phyloP scores from a whole-genome alignment of 108 stramenopile genomes.

The Conticribra guillardii region DNA sequence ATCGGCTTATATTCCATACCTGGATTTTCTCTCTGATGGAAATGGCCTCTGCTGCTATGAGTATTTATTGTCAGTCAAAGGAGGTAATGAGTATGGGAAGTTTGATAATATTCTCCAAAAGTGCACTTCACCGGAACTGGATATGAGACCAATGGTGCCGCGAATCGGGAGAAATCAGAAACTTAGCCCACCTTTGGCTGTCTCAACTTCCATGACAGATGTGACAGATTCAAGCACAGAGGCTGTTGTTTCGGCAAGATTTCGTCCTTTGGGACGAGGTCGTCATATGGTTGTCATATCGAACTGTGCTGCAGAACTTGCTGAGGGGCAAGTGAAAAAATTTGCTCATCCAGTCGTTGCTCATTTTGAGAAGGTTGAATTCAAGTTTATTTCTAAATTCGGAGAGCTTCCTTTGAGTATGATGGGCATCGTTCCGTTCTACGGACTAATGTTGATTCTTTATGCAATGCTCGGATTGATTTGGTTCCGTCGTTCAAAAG shows the following conservation, averaged over 20 bases:
- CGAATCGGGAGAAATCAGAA: constrained; percentile 18
- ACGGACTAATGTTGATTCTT: constrained; percentile 20
- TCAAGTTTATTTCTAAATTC: constrained; percentile 35
- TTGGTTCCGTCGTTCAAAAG: constrained; percentile 37
- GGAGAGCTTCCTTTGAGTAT: constrained; percentile 39
- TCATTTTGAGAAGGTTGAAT: constrained; percentile 12
- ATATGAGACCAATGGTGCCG: constrained; percentile 13
- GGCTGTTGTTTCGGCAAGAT: constrained; percentile 13
- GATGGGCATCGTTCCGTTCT: constrained; percentile 42
- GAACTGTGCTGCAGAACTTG: constrained; percentile 25
- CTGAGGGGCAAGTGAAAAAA: background rate
- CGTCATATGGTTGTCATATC: constrained; percentile 38
- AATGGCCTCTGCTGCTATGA: constrained; percentile 25
- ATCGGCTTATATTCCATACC: constrained; percentile 1
- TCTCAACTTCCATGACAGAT: background rate
- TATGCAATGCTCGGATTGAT: constrained; percentile 22
- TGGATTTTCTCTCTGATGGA: constrained; percentile 2
- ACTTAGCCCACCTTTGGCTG: constrained; percentile 7
- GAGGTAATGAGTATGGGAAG: background rate
- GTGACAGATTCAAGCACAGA: background rate
- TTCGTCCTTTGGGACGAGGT: constrained; percentile 21
- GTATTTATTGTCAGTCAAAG: background rate
- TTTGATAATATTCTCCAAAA: constrained; percentile 2
- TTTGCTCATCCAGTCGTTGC: constrained; percentile 7
- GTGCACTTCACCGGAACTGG: constrained; percentile 26